Base-by-base conservation (phyloP, 2,329 filamentous ascomycete genomes). In the Epichloe amarillans region DNA sequence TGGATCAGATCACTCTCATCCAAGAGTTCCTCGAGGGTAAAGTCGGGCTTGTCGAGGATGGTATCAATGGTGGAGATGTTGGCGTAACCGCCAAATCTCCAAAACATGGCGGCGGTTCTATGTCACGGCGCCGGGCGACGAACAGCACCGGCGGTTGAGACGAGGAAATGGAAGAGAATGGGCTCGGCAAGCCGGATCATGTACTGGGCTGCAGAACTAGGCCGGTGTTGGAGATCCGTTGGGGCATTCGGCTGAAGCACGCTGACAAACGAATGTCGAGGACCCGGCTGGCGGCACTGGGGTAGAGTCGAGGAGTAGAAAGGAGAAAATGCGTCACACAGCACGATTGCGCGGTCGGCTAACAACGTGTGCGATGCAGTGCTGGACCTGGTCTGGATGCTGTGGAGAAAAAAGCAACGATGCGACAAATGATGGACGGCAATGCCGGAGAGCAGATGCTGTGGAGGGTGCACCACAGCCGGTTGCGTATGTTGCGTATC, bases 61-160 rank as follows among this genome's bases (percentile, higher is more conserved):
- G 84, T 89, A 71, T 97, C 93, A 70, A 98, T 88, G 65, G 90
- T 86, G 62, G 91, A 96, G 71, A 95, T 86, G 77, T 88, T 95
- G 76, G 90, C 88, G 78, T 97, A 97, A 65, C 89, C 89, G 78
- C 93, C 91, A 78, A 97, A 98, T 72, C 91, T 86, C 93, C 93
- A 98, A 72, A 98, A 98, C 93, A 98, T 98, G 75, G 70, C 91
- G 83, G 64, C 66, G 62, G 61, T 51, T 55, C 58, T 61, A 57
- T 54, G 59, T 61, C 60, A 62, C 62, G 57, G 61, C 63, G 59
- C 65, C 60, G 62, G 60, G 60, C 56, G 56, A 60, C 54, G 53
- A 52, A 53, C 53, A 53, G 61, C 62, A 61, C 60, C 62, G 62
- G 63, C 60, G 59, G 56, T 57, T 17, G 56, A 57, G 55, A 52